Evolutionary conservation across 176 grass and related monocot genomes (phyloP).

Genomic region (Panicum miliaceum): DNA sequence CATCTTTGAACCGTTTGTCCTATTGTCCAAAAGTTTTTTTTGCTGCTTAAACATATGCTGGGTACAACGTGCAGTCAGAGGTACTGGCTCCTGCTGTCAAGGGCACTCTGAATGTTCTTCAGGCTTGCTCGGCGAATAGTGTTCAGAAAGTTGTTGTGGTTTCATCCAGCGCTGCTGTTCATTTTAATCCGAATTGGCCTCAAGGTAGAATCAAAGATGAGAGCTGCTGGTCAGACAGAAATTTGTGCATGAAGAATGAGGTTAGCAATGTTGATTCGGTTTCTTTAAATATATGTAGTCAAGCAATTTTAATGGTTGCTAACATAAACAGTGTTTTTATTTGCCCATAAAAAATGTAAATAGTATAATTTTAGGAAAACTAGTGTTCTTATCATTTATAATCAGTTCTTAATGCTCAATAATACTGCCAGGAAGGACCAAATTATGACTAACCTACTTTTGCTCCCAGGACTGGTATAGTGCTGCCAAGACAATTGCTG

Average conservation of each 20-base stretch:
- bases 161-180: constrained; percentile 43
- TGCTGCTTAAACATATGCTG: not conserved
- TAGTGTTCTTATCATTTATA: not conserved
- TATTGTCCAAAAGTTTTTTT: not conserved
- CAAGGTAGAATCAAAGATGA: constrained; percentile 43
- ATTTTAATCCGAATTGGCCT: constrained; percentile 43
- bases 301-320: not conserved
- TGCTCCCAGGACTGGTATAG: constrained; percentile 46
- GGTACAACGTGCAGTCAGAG: constrained; percentile 31
- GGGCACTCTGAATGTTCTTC: constrained; percentile 47
- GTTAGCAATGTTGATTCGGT: constrained; percentile 3
- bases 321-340: not conserved
- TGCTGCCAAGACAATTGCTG: constrained; percentile 51
- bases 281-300: not conserved
- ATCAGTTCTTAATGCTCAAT: not conserved
- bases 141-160: constrained; percentile 51
- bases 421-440: not conserved
- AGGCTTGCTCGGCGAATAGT: constrained; percentile 28
- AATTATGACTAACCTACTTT: not conserved
- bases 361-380: too few species aligned
- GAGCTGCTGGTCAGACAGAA: constrained; percentile 54
- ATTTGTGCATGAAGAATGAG: constrained; percentile 33
- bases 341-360: not conserved
- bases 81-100: constrained; percentile 46
- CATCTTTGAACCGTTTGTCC: not conserved